Evolutionary conservation across 2,329 filamentous ascomycete species (phyloP), one percentile per base, ranked within the genome.

Genomic region (Diplodia corticola): DNA sequence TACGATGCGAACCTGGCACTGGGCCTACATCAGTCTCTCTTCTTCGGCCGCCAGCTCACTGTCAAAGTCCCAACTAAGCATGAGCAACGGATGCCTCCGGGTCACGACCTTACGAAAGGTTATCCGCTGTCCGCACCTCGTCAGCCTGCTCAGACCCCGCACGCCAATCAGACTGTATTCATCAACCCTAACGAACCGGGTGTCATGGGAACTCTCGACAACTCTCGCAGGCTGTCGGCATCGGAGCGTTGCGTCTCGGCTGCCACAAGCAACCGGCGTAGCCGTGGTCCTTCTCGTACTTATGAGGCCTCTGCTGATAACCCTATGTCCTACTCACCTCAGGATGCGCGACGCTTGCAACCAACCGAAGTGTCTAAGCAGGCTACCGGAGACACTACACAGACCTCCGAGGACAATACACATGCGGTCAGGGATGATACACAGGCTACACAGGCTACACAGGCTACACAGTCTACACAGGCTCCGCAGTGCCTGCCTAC

Each of bases 241-340:
- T 30, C 35, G 15, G 50, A 65, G 17, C 50, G n/a, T 6, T n/a
- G 44, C 2, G 17, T 37, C 28, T 49, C 51, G 51, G 12, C 20
- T 57, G 15, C 40, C 4, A 40, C 37, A 17, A 28, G 2, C 20
- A 49, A 12, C 10, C 22, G 33, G 20, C 40, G 50, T 10, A 55
- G 37, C 7, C 51, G 50, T 26, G 50, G 50, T n/a, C n/a, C 40
- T 53, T 65, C 44, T 6, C 40, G 50, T 28, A 65, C 63, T 10
- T 55, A 65, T 9, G 57, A 61, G 7, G 57, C 57, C 12, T 35
- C 40, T 10, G 57, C 57, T 5, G 12, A 35, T 20, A 24, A 61
- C 13, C 57, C 57, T 3, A 33, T 49, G 28, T 61, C 57, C n/a
- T 65, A 65, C 26, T 57, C 51, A 7, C 63, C 63, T 13, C 63